Evolutionary conservation across 306 rosid species (phyloP), one percentile per base, ranked within the genome.

Genomic region (Cyclanthera cordifolia): DNA sequence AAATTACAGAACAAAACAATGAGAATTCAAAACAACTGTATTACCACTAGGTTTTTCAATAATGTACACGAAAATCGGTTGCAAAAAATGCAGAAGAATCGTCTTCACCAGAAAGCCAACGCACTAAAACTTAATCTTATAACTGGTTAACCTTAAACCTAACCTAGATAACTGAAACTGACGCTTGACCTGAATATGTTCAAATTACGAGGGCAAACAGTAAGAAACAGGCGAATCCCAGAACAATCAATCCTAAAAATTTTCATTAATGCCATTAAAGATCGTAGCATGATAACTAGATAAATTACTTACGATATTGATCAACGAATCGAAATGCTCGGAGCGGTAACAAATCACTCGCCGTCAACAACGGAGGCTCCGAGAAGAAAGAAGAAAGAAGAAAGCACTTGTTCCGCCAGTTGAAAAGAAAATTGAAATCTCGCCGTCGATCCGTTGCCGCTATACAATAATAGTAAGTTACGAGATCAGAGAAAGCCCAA

Each of bases 361-460:
- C 15, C 50, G 68, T 43, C 30, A 8, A 58, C 4, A 11, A 32
- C 16, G 8, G 1, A 32, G 5, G 6, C 47, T n/a, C 25, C 23
- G 28, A 39, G 50, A 20, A 61, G 17, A 37, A 13, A 39, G n/a
- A n/a, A n/a, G n/a, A n/a, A n/a, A n/a, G n/a, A 60, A 5, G 23
- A 0, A 20, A 6, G 15, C 69, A 1, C 19, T 39, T 1, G 68
- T 10, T 41, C 17, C 53, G 17, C 70, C 70, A 10, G 4, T 53
- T 17, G 25, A 8, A 6, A 51, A 51, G 5, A 8, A 59, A 32
- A 16, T 9, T 43, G 67, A 48, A 59, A 34, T 59, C 14, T 20
- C 30, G 68, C 1, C 69, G 69, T 39, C 69, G 39, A 65, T 45
- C 34, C 13, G 39, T 65, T 45, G 53, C 70, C 53, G 53, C n/a